Evolutionary conservation across 257 asterid species (phyloP), one percentile per base, ranked within the genome.

Genomic region (Primulina tabacum): DNA sequence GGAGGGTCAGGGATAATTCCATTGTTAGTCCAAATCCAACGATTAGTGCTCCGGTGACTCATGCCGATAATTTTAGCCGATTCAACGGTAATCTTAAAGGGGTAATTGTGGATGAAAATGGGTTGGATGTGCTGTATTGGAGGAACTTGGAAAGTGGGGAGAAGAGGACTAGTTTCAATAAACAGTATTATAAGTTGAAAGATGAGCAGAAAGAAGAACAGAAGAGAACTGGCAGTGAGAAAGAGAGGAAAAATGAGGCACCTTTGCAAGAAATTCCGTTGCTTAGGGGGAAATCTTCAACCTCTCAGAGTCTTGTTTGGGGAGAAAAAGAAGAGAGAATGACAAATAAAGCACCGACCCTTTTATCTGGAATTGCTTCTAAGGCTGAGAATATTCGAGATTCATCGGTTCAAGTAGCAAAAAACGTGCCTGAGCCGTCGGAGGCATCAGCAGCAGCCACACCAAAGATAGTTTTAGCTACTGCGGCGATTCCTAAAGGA

Each of bases 121-220:
- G 89, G 8, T 38, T 84, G 74, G 89, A 84, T 67, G 89, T 84
- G 30, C 71, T 84, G 61, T 84, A 84, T 57, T 84, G 89, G 89
- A 84, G 84, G 62, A 81, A 81, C 34, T 33, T 82, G 28, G 78
- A 82, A 24, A 62, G 66, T n/a, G 79, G 60, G 28, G 78, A 77
- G 35, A 65, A 29, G 11, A 77, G 69, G 4, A 70, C 67, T 43
- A 67, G 73, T 47, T 82, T 77, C 40, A 76, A 75, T 10, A 79
- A 76, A 64, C 75, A 75, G 68, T 75, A 61, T 16, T 65, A 71
- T 65, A 71, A 28, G 18, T 61, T 72, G 16, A 70, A 68, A 43
- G 17, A 21, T 6, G 75, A 71, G 40, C 73, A 70, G 60, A 69
- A 76, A 58, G 88, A 74, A 60, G 84, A 79, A 38, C 76, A 84